Conservation (phyloP, 495 filamentous ascomycete genomes). For the Chaetomium cochliodes region DNA sequence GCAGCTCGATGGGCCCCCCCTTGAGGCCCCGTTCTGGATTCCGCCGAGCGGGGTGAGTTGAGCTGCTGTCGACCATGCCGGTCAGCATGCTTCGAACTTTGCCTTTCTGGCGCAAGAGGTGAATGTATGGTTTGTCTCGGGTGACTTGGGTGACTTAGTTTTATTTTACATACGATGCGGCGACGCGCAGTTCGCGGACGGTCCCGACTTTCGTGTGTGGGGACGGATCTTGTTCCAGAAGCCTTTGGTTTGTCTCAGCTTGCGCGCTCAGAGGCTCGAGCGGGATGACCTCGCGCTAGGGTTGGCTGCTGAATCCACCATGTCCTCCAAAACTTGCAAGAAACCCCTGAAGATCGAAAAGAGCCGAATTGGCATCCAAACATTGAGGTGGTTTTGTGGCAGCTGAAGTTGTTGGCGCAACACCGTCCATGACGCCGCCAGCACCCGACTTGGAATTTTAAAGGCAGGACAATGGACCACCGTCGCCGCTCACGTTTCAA, state of each 20-base stretch:
- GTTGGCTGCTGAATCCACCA: neutral
- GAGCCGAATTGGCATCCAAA: neutral
- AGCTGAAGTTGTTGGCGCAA: neutral
- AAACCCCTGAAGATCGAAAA: neutral
- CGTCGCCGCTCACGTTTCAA: no score
- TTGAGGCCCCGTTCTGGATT: neutral
- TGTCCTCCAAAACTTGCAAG: neutral
- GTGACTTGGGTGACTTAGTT: no score
- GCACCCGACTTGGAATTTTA: no score
- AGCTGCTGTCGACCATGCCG: neutral
- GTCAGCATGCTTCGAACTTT: neutral
- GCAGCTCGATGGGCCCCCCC: neutral
- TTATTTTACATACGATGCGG: no score
- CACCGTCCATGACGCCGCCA: neutral
- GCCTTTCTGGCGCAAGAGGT: no score
- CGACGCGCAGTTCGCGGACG: no score
- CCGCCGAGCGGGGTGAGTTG: neutral
- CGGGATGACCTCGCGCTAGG: no score
- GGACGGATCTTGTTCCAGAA: no score
- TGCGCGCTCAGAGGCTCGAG: neutral
- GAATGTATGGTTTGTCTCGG: neutral
- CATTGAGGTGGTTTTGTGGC: neutral
- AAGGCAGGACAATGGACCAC: no score
- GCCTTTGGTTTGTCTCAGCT: slow-evolving; percentile 7
- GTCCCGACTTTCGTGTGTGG: no score